Percentiles rank a stretch among this genome's conserved stretches.
Evolutionary conservation across 169 alveolate genomes (phyloP).

Genomic region (Eimeria tenella): DNA sequence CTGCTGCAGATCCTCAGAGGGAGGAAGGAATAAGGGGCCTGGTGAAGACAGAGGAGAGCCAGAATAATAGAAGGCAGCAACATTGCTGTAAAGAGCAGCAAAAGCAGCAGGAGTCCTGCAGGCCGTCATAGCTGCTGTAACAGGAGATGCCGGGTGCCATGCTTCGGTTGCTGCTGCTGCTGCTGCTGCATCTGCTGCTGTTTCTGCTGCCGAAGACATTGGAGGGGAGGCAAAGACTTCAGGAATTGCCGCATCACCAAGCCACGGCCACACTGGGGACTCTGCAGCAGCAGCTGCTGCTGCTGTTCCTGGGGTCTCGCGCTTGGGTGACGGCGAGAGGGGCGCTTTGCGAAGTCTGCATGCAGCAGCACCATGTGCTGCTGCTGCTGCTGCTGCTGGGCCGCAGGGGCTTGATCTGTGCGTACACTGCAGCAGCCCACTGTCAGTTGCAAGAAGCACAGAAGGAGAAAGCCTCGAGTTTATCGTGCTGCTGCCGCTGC

Average conservation of each 20-base stretch:
- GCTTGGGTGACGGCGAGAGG: constrained; percentile 16
- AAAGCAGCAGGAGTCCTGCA: constrained; percentile 63
- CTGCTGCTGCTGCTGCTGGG: constrained; percentile 1
- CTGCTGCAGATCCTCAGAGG: neutral
- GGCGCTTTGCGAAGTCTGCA: neutral
- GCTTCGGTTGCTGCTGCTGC: constrained; percentile 31
- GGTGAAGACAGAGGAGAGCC: constrained; percentile 24
- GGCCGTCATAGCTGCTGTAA: constrained; percentile 15
- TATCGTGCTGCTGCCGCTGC: constrained; percentile 27
- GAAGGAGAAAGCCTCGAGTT: constrained; percentile 20
- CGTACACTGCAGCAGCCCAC: constrained; percentile 36
- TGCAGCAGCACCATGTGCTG: constrained; percentile 34
- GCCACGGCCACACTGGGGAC: constrained; percentile 60
- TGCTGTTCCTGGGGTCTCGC: constrained; percentile 35
- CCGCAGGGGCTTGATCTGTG: constrained; percentile 28
- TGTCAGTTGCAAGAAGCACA: neutral
- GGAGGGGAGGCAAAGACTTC: constrained; percentile 7
- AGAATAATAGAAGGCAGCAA: constrained; percentile 2
- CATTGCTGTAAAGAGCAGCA: constrained; percentile 41
- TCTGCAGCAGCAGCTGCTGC: constrained; percentile 36
- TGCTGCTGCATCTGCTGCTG: constrained; percentile 41
- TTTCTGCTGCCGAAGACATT: neutral
- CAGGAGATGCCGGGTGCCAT: constrained; percentile 16
- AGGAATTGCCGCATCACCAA: neutral
- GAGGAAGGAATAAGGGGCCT: neutral